Conservation (phyloP, 1,139 yeast species). For the Pichia sp. region DNA sequence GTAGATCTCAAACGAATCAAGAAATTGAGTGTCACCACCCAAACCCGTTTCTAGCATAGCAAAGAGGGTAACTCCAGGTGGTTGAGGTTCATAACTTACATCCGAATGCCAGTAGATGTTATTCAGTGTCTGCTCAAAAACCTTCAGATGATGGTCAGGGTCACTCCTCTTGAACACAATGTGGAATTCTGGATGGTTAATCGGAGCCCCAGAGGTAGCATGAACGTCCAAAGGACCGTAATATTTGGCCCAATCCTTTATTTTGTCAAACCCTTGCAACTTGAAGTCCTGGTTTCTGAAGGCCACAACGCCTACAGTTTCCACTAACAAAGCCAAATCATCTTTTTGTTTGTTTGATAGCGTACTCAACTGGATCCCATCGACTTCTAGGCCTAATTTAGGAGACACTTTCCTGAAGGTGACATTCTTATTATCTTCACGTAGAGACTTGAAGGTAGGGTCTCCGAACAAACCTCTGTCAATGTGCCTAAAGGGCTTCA, state of each 20-base stretch:
- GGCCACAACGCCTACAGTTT: too few relatives aligned
- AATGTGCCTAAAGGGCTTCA: background rate
- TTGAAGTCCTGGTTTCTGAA: too few relatives aligned
- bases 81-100: constrained; percentile 65
- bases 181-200: too few relatives aligned
- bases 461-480: background rate
- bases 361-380: background rate
- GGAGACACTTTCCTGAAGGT: background rate
- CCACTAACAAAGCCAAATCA: too few relatives aligned
- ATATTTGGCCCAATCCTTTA: too few relatives aligned
- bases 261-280: too few relatives aligned
- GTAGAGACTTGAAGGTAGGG: background rate
- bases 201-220: too few relatives aligned
- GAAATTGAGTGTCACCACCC: constrained; percentile 73
- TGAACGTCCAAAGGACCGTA: too few relatives aligned
- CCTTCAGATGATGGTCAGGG: too few relatives aligned
- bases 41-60: constrained; percentile 37
- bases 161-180: too few relatives aligned
- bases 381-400: background rate
- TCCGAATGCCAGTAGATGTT: constrained; percentile 60
- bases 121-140: constrained; percentile 20
- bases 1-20: constrained; percentile 61
- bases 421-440: background rate
- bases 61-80: constrained; percentile 64
- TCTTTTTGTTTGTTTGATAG: too few relatives aligned